Base-by-base conservation (phyloP, 2,329 filamentous ascomycete species). In the Parafenestella ontariensis region DNA sequence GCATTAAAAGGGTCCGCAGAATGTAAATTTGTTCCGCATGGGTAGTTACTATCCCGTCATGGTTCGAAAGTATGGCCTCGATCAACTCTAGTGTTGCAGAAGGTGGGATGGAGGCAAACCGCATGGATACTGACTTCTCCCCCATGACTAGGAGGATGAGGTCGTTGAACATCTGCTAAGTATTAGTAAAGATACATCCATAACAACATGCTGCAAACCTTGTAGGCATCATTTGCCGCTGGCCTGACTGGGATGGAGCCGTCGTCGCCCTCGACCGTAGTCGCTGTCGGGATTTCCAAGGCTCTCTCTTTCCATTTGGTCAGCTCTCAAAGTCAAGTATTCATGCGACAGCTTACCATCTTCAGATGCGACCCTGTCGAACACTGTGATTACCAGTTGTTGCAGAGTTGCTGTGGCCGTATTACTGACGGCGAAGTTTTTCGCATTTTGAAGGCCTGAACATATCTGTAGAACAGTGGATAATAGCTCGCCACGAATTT, bases 381-480 rank as follows among this genome's bases (percentile, higher is more conserved):
- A 98, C 0, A 96, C 90, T 0, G 91, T 89, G 28, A 95, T 91
- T 7, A 98, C 88, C 13, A 99, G 84, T 75, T 98, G 95, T 76
- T 97, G 94, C 49, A 99, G 80, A 2, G 95, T 98, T n/a, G 95
- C 95, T 23, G 94, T 92, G 9, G 95, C 95, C 1, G 96, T 98
- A 66, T 96, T 96, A 71, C 94, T 96, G 65, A 99, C 92, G 46
- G 96, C 92, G 23, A 89, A 87, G 78, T 93, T 96, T 78, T 97
- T 98, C 76, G 90, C 95, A 52, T 87, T 89, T 76, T 98, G 93
- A 44, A 99, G 78, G 46, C 91, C 89, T 56, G 95, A 95, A 77
- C 95, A 98, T 71, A 96, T 91, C 72, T 96, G 93, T 62, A 99
- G 78, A 0, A 91, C 87, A 9, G 87, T 91, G 24, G 92, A 89